Conservation (phyloP, 495 filamentous ascomycete species). For the Tuber brumale region DNA sequence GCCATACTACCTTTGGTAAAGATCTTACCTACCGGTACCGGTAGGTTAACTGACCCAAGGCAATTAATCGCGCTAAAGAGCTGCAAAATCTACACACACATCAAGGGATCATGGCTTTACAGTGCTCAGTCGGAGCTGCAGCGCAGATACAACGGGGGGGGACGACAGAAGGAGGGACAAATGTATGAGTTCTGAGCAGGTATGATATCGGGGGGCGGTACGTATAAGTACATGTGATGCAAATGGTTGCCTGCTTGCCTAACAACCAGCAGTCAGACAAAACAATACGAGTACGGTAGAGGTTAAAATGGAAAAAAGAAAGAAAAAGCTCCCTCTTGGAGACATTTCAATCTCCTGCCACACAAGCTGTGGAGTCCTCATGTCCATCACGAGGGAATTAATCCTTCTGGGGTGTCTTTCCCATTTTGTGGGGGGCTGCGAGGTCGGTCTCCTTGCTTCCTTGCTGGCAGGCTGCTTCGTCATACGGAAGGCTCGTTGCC, state of each 20-base stretch:
- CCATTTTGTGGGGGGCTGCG: not conserved
- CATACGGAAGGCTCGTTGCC: not conserved
- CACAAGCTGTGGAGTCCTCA: not conserved
- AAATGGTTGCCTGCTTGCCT: not conserved
- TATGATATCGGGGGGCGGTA: not conserved
- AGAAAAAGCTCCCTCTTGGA: not conserved
- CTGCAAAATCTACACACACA: not conserved
- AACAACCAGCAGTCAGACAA: not conserved
- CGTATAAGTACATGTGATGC: not conserved
- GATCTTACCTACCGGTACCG: not conserved
- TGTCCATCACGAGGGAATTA: not conserved
- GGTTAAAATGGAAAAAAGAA: not conserved
- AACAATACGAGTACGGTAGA: too few relatives aligned
- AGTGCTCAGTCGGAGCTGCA: not conserved
- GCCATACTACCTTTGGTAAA: not conserved
- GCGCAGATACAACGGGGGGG: not conserved
- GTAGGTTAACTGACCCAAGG: not conserved
- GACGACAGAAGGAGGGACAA: not conserved
- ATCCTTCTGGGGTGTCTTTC: not conserved
- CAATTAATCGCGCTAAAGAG: not conserved
- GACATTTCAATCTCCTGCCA: constrained; percentile 1
- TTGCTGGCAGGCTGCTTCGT: not conserved
- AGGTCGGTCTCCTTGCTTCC: not conserved
- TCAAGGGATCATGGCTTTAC: not conserved
- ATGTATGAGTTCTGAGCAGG: not conserved